Evolutionary conservation across 192 early-diverging fungal genomes (phyloP).

Genomic region (Backusella circina): DNA sequence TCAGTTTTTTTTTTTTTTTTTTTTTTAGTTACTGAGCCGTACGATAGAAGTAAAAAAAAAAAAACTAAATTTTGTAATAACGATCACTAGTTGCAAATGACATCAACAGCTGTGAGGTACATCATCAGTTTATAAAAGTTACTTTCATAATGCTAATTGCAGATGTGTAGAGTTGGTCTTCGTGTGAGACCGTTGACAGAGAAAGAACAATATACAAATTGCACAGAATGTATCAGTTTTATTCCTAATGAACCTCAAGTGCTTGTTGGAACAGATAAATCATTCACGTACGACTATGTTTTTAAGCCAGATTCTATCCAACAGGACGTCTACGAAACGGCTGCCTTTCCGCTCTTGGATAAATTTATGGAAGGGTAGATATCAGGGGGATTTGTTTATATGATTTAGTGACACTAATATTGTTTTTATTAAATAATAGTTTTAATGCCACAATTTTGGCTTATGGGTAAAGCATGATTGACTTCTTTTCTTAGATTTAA

Average conservation of each 20-base stretch:
- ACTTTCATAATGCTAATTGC: background rate
- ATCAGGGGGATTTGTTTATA: background rate
- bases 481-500: background rate
- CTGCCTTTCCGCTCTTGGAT: constrained; percentile 56
- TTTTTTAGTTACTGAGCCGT: constrained; percentile 3
- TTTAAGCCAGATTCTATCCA: constrained; percentile 55
- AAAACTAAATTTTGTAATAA: background rate
- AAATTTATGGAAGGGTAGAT: constrained; percentile 73
- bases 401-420: background rate
- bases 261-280: constrained; percentile 55
- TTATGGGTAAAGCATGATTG: constrained; percentile 55
- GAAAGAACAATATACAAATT: constrained; percentile 70
- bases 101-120: constrained; percentile 37
- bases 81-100: background rate
- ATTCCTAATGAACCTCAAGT: constrained; percentile 61
- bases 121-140: background rate
- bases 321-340: constrained; percentile 53
- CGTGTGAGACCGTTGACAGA: constrained; percentile 73
- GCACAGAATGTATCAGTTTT: constrained; percentile 55
- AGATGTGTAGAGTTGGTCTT: constrained; percentile 60
- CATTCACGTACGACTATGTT: constrained; percentile 71
- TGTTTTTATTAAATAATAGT: constrained; percentile 30
- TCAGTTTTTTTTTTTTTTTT: background rate
- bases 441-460: constrained; percentile 95
- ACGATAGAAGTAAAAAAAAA: background rate